These are phyloP conservation scores for Balansia obtecta DNA, from an alignment of 2,329 filamentous ascomycete species.

Conservation along the genomic window DNA sequence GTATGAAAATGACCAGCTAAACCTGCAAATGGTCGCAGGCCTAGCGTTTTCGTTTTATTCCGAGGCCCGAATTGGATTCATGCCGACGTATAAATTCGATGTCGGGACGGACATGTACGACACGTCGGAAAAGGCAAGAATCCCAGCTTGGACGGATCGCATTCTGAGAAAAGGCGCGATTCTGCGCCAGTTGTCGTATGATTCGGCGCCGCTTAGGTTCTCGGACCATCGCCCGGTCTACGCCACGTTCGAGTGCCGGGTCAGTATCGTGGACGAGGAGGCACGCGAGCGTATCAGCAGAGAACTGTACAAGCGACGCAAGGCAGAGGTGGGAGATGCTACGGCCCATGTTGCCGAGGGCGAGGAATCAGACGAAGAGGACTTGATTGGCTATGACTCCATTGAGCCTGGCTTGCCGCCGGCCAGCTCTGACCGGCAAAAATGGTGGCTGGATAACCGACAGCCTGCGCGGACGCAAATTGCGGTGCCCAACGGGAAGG, in stretches of 20 bases:
- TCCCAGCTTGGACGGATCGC: slow-evolving; percentile 95
- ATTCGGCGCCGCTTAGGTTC: slow-evolving; percentile 69
- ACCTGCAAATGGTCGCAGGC: slow-evolving; percentile 91
- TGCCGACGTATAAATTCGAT: slow-evolving; percentile 94
- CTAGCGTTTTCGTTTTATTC: slow-evolving; percentile 85
- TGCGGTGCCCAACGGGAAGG: slow-evolving; percentile 43
- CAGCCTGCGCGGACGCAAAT: slow-evolving; percentile 65
- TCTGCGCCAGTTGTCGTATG: slow-evolving; percentile 72
- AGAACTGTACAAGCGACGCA: slow-evolving; percentile 60
- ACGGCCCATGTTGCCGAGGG: slow-evolving; percentile 40
- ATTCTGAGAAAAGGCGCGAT: slow-evolving; percentile 78
- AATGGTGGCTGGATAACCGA: slow-evolving; percentile 60
- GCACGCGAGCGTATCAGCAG: slow-evolving; percentile 60
- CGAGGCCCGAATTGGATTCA: slow-evolving; percentile 75
- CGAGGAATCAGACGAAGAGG: slow-evolving; percentile 60
- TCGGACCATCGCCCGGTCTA: slow-evolving; percentile 96
- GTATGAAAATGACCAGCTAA: slow-evolving; percentile 90
- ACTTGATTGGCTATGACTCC: slow-evolving; percentile 68
- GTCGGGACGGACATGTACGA: slow-evolving; percentile 82
- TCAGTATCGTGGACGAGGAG: slow-evolving; percentile 68
- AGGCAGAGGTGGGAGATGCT: slow-evolving; percentile 51
- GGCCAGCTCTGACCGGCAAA: slow-evolving; percentile 54
- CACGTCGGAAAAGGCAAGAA: slow-evolving; percentile 86
- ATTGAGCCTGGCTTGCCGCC: slow-evolving; percentile 66
- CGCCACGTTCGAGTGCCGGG: slow-evolving; percentile 72